These are phyloP conservation scores for Trametes polyzona DNA, from an alignment of 1,284 basidiomycete species.

Conservation along the genomic window DNA sequence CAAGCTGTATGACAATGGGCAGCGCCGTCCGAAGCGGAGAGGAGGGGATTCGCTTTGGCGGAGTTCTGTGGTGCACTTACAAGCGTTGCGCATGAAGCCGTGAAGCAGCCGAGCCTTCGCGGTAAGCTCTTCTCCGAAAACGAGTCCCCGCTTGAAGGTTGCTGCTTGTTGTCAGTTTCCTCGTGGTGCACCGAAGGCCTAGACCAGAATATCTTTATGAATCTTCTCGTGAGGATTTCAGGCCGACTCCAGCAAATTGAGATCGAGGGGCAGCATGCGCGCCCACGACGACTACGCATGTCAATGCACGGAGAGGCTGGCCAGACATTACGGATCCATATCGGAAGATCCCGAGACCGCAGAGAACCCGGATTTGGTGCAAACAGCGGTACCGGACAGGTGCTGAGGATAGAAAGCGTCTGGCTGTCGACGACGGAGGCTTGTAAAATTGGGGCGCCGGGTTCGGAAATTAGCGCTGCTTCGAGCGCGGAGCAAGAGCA, in stretches of 20 bases:
- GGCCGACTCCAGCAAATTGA: constrained; percentile 5
- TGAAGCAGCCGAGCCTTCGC: constrained; percentile 21
- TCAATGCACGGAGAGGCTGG: neutral
- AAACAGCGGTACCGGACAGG: constrained; percentile 17
- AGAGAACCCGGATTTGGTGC: constrained; percentile 16
- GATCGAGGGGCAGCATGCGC: constrained; percentile 10
- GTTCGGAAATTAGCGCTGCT: constrained; percentile 23
- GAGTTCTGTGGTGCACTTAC: constrained; percentile 7
- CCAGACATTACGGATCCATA: constrained; percentile 8
- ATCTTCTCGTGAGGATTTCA: constrained; percentile 10
- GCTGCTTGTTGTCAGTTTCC: constrained; percentile 21
- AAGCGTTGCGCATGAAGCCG: constrained; percentile 16
- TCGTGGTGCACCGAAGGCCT: constrained; percentile 13
- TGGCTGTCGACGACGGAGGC: constrained; percentile 5
- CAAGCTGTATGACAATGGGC: constrained; percentile 11
- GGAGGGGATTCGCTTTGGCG: constrained; percentile 8
- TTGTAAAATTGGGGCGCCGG: constrained; percentile 11
- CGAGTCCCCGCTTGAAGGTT: constrained; percentile 14
- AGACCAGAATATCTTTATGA: constrained; percentile 13
- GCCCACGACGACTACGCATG: constrained; percentile 22
- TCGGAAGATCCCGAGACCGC: neutral
- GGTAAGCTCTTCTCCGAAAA: constrained; percentile 11
- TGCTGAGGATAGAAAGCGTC: constrained; percentile 1
- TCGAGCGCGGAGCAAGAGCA: constrained; percentile 14
- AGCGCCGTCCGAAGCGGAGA: constrained; percentile 20